Conservation (phyloP, 352 stramenopile genomes). For the Phytophthora pseudosyringae region DNA sequence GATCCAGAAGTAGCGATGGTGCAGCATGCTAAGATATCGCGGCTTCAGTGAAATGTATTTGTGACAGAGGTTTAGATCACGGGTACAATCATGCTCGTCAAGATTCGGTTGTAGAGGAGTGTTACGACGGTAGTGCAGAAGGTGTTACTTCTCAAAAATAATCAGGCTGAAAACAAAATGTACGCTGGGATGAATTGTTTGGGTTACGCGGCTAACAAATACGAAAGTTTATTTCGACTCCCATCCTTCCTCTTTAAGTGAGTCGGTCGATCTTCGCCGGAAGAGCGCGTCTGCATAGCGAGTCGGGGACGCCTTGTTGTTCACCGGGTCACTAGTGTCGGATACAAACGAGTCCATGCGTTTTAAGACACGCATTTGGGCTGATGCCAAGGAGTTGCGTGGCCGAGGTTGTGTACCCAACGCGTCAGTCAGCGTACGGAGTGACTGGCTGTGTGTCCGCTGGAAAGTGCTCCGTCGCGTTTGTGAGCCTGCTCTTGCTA, state of each 20-base stretch:
- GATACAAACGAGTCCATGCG: constrained; percentile 37
- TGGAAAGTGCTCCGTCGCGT: constrained; percentile 19
- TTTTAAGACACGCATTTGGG: constrained; percentile 22
- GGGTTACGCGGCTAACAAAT: no score
- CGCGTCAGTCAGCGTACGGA: constrained; percentile 23
- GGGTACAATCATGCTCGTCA: no score
- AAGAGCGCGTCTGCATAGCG: constrained; percentile 39
- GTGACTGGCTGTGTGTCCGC: constrained; percentile 26
- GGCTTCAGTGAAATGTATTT: no score
- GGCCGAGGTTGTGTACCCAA: constrained; percentile 3
- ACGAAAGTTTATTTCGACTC: constrained; percentile 17
- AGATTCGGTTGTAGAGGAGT: no score
- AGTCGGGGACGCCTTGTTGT: constrained; percentile 28
- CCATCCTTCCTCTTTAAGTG: constrained; percentile 18
- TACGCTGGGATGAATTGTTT: no score
- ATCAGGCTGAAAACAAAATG: no score
- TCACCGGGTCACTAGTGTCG: constrained; percentile 4
- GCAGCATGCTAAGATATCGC: no score
- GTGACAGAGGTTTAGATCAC: no score
- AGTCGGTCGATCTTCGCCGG: constrained; percentile 9
- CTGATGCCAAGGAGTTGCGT: constrained; percentile 1
- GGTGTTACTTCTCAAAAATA: no score
- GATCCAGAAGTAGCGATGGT: no score
- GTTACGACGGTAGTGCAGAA: no score
- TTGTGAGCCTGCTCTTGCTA: not conserved